phyloP scores from a whole-genome alignment of 2,329 filamentous ascomycete species.

The Xylariaceae sp. region DNA sequence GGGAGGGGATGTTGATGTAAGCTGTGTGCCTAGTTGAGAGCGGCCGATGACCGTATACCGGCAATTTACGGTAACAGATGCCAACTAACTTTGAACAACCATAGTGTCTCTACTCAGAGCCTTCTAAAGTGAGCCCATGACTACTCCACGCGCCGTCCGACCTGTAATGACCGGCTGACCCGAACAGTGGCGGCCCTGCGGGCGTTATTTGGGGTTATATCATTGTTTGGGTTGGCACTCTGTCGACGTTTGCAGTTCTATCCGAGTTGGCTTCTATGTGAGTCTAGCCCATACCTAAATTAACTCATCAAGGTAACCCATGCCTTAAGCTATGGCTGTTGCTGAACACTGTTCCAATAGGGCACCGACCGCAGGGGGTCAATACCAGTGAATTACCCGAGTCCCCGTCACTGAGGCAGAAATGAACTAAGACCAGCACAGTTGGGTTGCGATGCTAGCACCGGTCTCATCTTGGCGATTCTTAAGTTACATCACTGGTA shows the following conservation, averaged over 20 bases:
- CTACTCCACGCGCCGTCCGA: neutral
- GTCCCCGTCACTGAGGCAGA: too few relatives aligned
- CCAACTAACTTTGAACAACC: too few relatives aligned
- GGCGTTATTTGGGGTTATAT: conserved; percentile 6
- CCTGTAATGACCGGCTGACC: too few relatives aligned
- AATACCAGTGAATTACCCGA: conserved; percentile 2
- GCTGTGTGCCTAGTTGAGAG: too few relatives aligned
- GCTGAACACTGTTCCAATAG: neutral
- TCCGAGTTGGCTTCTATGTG: conserved; percentile 6
- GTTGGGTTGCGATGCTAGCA: conserved; percentile 4
- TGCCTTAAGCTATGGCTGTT: neutral
- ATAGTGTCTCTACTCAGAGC: conserved; percentile 1
- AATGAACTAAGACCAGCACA: neutral
- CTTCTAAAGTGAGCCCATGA: neutral
- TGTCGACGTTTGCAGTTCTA: conserved; percentile 3
- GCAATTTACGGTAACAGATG: too few relatives aligned
- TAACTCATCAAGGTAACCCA: neutral
- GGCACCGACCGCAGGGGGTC: conserved; percentile 1
- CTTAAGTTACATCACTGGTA: conserved; percentile 5
- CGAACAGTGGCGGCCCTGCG: conserved; percentile 7
- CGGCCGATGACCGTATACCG: too few relatives aligned
- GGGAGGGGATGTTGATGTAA: conserved; percentile 10
- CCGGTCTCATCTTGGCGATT: conserved; percentile 1
- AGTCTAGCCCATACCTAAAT: neutral
- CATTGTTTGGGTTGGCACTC: conserved; percentile 5